These are phyloP conservation scores for Nematocida ironsii DNA, from an alignment of 371 early-diverging fungal species.

Conservation along the genomic window DNA sequence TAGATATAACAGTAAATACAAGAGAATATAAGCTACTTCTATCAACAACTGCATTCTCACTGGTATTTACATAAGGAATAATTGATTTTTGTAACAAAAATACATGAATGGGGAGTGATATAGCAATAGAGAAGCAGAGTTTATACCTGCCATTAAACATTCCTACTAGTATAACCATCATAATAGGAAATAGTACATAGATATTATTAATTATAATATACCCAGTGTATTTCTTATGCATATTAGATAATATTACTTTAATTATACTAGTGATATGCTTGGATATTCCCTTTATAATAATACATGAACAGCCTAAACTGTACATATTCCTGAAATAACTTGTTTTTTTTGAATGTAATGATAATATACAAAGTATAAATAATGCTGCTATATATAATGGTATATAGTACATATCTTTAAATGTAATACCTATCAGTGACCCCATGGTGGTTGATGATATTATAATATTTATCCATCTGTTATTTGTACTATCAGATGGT, in stretches of 20 bases:
- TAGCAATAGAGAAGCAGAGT: not conserved
- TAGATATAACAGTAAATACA: slow-evolving; percentile 27
- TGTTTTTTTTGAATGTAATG: not conserved
- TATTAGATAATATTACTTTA: not conserved
- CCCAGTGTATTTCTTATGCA: not conserved
- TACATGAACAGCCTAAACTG: not conserved
- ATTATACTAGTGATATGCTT: not conserved
- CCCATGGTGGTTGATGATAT: not conserved
- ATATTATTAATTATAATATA: not conserved
- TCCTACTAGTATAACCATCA: not conserved
- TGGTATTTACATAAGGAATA: too few relatives aligned
- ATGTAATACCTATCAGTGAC: not conserved
- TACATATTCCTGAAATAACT: not conserved
- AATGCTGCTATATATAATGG: not conserved
- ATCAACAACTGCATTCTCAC: not conserved
- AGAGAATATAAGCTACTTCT: not conserved
- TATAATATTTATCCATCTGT: not conserved
- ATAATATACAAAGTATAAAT: not conserved
- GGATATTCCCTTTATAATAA: not conserved
- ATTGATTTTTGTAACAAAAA: slow-evolving; percentile 2
- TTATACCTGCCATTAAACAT: not conserved
- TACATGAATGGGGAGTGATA: not conserved
- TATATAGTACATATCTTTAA: not conserved
- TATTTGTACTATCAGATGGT: not conserved
- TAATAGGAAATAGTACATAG: not conserved